Base-by-base conservation (phyloP, 768 basidiomycete genomes). In the Lactifluus rugatus region DNA sequence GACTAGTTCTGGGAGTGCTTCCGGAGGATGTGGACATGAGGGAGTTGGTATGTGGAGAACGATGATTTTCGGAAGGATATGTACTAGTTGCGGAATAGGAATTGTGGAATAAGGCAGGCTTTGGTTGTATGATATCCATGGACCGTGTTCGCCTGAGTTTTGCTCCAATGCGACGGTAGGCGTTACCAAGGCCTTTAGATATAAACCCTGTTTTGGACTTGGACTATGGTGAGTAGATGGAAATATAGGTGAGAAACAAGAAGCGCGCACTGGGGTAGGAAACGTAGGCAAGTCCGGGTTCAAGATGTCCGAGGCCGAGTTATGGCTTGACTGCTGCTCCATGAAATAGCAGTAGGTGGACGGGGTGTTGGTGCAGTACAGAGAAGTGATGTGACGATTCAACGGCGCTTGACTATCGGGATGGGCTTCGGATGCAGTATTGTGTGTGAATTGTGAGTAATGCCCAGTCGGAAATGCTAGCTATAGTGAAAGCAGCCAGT, bases 1-100 rank as follows among this genome's bases (percentile, higher is more conserved):
- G 52, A 41, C 54, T 61, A 1, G 26, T 54, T 13, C 52, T 37
- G n/a, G 60, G 52, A 25, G 56, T 61, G 52, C 58, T 52, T 41
- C 37, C 61, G 21, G 61, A 62, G 32, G n/a, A 49, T 37, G 37
- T 47, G 21, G 58, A 54, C 14, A 19, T 42, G 36, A 44, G 45
- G 31, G 52, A 54, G 23, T 54, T 31, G 28, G 59, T 17, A 21
- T 37, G 44, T 32, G 48, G 28, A 3, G 21, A 28, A 31, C n/a
- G 53, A 32, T 25, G 42, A 13, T 4, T 26, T 31, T 42, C 48
- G 36, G 34, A 28, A 32, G 42, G 0, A 32, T 19, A 4, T 32
- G 44, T 10, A 8, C n/a, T n/a, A n/a, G n/a, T n/a, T n/a, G 17
- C 44, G 9, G 48, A 23, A 50, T 17, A 21, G 17, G 58, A 21